Conservation (phyloP, 768 basidiomycete genomes). For the Pisolithus microcarpus region DNA sequence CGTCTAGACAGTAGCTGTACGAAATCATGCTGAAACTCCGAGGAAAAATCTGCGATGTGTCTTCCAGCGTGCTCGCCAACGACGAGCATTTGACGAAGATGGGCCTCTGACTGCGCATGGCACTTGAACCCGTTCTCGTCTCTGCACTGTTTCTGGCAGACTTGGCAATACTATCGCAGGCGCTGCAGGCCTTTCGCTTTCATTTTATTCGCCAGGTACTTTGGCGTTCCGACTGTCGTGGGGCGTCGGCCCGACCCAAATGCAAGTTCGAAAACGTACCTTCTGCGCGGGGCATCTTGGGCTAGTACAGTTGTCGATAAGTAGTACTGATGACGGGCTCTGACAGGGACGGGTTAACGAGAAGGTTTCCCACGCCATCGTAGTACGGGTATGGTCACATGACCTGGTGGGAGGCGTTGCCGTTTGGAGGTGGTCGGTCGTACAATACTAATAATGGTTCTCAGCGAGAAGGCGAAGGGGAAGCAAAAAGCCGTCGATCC, state of each 20-base stretch:
- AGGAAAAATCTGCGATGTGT: slow-evolving; percentile 87
- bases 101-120: slow-evolving; percentile 80
- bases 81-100: slow-evolving; percentile 94
- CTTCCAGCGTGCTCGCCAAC: slow-evolving; percentile 91
- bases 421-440: background rate
- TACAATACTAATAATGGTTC: slow-evolving; percentile 13
- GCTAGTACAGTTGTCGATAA: slow-evolving; percentile 1
- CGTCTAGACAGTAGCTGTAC: slow-evolving; percentile 83
- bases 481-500: slow-evolving; percentile 41
- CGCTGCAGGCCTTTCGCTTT: slow-evolving; percentile 95
- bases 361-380: slow-evolving; percentile 5
- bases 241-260: background rate
- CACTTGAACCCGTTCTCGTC: slow-evolving; percentile 99
- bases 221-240: slow-evolving; percentile 71
- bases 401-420: background rate
- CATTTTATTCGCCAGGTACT: slow-evolving; percentile 91
- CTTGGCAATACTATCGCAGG: slow-evolving; percentile 97
- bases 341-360: background rate
- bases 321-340: no score
- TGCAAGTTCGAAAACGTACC: slow-evolving; percentile 32
- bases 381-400: slow-evolving; percentile 1
- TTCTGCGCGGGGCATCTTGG: slow-evolving; percentile 78
- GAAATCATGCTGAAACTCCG: slow-evolving; percentile 86
- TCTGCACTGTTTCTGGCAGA: slow-evolving; percentile 97
- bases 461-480: slow-evolving; percentile 83